Evolutionary conservation across 78 protist species (phyloP).

Genomic region (slime mould (Dictyostelium discoideum)): DNA sequence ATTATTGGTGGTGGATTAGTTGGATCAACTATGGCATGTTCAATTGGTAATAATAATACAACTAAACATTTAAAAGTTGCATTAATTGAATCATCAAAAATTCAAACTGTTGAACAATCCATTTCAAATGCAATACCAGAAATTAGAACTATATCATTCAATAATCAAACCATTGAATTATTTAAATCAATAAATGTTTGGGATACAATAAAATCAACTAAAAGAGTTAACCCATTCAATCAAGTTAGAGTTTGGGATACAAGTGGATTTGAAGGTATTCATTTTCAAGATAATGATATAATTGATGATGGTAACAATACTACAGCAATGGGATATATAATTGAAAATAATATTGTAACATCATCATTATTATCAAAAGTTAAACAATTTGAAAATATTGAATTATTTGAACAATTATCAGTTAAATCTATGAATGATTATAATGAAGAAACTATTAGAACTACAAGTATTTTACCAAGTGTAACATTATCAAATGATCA

Average conservation of each 20-base stretch:
- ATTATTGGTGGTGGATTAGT: conserved; percentile 78
- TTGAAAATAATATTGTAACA: conserved; percentile 49
- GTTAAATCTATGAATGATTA: conserved; percentile 24
- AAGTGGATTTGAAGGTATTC: conserved; percentile 61
- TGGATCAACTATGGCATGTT: conserved; percentile 63
- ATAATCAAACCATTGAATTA: conserved; percentile 26
- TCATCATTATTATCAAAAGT: conserved; percentile 22
- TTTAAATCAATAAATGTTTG: conserved; percentile 54
- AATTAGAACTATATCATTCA: conserved; percentile 53
- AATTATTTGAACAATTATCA: neutral
- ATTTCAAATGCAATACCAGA: conserved; percentile 26
- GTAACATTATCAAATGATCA: neutral
- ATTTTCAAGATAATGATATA: neutral
- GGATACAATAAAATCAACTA: conserved; percentile 32
- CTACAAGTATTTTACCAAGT: neutral
- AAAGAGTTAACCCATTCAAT: conserved; percentile 36
- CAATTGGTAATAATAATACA: conserved; percentile 3
- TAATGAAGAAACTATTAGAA: neutral
- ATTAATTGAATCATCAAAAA: conserved; percentile 34
- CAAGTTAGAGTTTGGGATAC: conserved; percentile 65
- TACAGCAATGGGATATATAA: conserved; percentile 51
- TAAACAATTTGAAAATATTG: conserved; percentile 5
- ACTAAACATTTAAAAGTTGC: conserved; percentile 43
- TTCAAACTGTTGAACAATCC: neutral
- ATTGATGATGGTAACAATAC: neutral